Conservation (phyloP, 306 rosid genomes). For the Fragaria nilgerrensis region DNA sequence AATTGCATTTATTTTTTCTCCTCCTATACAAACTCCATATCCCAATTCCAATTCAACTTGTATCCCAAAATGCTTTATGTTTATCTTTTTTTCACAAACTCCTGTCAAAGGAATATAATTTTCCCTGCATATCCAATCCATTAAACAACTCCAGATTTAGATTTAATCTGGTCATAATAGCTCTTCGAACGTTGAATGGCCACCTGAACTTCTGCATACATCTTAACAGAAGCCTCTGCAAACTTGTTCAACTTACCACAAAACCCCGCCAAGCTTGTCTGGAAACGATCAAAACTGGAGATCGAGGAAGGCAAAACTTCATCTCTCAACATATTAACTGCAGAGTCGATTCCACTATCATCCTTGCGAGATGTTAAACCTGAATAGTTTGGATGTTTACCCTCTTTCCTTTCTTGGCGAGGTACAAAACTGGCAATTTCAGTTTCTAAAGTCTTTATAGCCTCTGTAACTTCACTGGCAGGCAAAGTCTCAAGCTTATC, state of each 20-base stretch:
- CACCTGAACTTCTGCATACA: conserved; percentile 50
- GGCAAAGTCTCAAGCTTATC: conserved; percentile 40
- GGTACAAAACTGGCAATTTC: conserved; percentile 64
- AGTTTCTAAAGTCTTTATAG: conserved; percentile 57
- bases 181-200: conserved; percentile 40
- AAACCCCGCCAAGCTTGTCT: conserved; percentile 54
- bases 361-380: conserved; percentile 39
- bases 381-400: conserved; percentile 38
- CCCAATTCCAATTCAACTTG: conserved; percentile 21
- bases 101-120: conserved; percentile 10
- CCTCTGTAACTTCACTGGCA: conserved; percentile 51
- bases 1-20: conserved; percentile 28
- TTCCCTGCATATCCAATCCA: not conserved
- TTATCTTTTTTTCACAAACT: conserved; percentile 9
- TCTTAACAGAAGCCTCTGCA: conserved; percentile 57
- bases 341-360: conserved; percentile 43
- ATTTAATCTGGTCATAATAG: conserved; percentile 23
- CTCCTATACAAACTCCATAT: conserved; percentile 40
- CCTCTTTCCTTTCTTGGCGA: conserved; percentile 62
- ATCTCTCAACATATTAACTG: conserved; percentile 39
- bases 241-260: conserved; percentile 46
- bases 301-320: conserved; percentile 52
- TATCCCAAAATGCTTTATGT: conserved; percentile 20
- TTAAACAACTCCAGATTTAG: conserved; percentile 35
- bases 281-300: conserved; percentile 60